Conservation (phyloP, 352 stramenopile genomes). For the Pythium folliculosum region DNA sequence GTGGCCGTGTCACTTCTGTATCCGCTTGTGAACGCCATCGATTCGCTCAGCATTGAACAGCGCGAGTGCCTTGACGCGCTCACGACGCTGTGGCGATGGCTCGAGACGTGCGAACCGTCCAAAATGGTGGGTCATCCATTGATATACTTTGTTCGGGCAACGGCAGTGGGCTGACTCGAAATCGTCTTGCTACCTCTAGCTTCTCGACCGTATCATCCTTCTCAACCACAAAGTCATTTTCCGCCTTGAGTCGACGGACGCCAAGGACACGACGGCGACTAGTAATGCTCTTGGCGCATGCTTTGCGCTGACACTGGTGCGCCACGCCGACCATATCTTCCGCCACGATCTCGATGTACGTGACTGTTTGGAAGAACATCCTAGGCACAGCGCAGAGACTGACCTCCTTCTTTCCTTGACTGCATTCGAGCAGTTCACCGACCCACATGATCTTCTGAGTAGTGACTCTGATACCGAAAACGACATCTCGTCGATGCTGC, state of each 20-base stretch:
- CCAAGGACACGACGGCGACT: not conserved
- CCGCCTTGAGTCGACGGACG: constrained; percentile 23
- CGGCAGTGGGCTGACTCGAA: too few species aligned
- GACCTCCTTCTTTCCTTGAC: not conserved
- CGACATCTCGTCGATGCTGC: constrained; percentile 33
- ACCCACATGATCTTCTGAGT: constrained; percentile 38
- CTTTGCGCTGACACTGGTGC: constrained; percentile 60
- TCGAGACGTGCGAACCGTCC: constrained; percentile 38
- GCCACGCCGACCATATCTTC: constrained; percentile 72
- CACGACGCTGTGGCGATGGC: constrained; percentile 52
- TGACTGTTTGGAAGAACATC: not conserved
- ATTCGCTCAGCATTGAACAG: constrained; percentile 67
- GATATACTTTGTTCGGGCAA: too few species aligned
- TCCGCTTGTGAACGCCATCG: constrained; percentile 70
- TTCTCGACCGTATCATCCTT: constrained; percentile 41
- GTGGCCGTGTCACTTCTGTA: constrained; percentile 51
- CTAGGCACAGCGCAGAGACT: too few species aligned
- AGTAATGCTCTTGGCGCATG: constrained; percentile 41
- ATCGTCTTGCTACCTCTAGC: constrained; percentile 23
- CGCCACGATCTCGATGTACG: constrained; percentile 54
- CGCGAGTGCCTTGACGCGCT: constrained; percentile 74
- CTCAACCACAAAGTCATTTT: constrained; percentile 44
- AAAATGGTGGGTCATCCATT: constrained; percentile 39
- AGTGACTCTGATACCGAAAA: constrained; percentile 57
- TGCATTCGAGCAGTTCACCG: constrained; percentile 24